Conservation (phyloP, 805 yeast species). For the Zygotorulaspora florentina region DNA sequence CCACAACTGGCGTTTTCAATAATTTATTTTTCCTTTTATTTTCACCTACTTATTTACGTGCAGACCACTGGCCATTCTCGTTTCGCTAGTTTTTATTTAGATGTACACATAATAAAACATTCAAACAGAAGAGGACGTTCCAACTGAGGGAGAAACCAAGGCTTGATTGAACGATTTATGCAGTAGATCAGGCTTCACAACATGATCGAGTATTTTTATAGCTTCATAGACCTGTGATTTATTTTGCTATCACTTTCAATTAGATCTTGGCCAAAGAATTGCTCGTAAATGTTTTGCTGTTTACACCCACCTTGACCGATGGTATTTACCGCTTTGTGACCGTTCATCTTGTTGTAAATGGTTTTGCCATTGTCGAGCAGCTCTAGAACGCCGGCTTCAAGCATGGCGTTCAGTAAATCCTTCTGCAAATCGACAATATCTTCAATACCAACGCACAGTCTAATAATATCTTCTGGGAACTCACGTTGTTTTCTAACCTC, state of each 20-base stretch:
- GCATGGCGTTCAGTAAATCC: constrained; percentile 72
- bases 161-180: no score
- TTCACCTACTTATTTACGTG: not conserved
- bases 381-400: constrained; percentile 55
- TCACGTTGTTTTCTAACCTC: constrained; percentile 82
- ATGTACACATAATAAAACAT: no score
- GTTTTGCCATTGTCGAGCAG: constrained; percentile 30
- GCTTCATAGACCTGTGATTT: constrained; percentile 10
- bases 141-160: not conserved
- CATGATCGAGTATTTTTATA: not conserved
- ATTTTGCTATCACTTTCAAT: constrained; percentile 8
- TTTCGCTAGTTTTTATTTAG: constrained; percentile 7
- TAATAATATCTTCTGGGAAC: constrained; percentile 85
- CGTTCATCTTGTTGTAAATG: constrained; percentile 22
- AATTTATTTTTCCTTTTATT: no score
- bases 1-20: no score
- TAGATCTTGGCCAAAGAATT: constrained; percentile 18
- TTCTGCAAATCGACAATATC: constrained; percentile 70
- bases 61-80: constrained; percentile 4
- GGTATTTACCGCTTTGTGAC: constrained; percentile 20
- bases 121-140: not conserved
- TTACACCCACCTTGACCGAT: constrained; percentile 16
- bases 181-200: no score
- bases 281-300: constrained; percentile 23
- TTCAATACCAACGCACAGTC: constrained; percentile 91